Percentiles rank a stretch among this genome's conserved stretches.
Evolutionary conservation across 768 basidiomycete species (phyloP).

Genomic region (Termitomyces sp.): DNA sequence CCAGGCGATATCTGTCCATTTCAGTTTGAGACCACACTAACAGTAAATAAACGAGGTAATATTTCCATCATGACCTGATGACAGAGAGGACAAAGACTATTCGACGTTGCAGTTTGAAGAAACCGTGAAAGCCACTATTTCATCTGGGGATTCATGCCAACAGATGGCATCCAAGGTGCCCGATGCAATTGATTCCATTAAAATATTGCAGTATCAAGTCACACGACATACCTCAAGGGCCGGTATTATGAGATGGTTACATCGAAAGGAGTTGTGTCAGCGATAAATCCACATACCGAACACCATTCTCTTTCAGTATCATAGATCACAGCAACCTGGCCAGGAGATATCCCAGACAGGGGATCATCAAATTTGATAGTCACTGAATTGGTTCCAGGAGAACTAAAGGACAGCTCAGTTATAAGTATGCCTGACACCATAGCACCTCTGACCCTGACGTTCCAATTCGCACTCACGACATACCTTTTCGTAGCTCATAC

Average conservation of each 20-base stretch:
- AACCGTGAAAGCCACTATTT: background rate
- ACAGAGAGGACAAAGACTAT: background rate
- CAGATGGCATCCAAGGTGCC: background rate
- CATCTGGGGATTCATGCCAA: background rate
- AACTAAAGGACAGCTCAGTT: slow-evolving; percentile 16
- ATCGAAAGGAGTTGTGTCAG: background rate
- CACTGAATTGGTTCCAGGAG: slow-evolving; percentile 17
- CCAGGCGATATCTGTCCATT: too few relatives aligned
- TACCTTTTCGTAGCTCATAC: slow-evolving; percentile 91
- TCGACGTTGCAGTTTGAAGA: background rate
- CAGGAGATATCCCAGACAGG: slow-evolving; percentile 65
- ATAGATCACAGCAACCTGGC: slow-evolving; percentile 78
- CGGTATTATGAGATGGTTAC: background rate
- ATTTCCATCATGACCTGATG: too few relatives aligned
- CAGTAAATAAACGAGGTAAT: too few relatives aligned
- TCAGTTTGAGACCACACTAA: too few relatives aligned
- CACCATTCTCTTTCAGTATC: slow-evolving; percentile 67
- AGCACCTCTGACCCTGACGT: slow-evolving; percentile 71
- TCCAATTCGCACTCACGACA: slow-evolving; percentile 76
- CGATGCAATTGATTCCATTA: background rate
- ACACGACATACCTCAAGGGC: background rate
- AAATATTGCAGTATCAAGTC: background rate
- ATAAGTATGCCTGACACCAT: too few relatives aligned
- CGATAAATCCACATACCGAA: slow-evolving; percentile 76
- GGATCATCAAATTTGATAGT: slow-evolving; percentile 50